phyloP scores from a whole-genome alignment of 345 rosid genomes.

The Viola odorata region DNA sequence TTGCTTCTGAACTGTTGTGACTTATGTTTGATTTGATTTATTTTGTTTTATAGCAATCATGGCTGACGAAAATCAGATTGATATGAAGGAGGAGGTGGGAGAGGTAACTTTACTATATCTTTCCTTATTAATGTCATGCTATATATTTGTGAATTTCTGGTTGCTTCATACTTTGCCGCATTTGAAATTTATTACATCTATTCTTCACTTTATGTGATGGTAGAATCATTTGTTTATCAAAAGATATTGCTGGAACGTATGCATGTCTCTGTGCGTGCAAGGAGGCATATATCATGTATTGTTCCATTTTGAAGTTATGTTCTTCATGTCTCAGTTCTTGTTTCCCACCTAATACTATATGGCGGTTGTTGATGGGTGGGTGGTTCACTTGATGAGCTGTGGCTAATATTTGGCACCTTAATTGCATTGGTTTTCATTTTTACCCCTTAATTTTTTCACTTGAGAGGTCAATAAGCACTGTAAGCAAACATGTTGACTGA shows the following conservation, averaged over 20 bases:
- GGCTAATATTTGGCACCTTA: not conserved
- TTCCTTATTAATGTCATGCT: not conserved
- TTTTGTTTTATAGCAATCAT: constrained; percentile 21
- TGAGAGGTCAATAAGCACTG: too few species aligned
- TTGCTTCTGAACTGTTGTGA: not conserved
- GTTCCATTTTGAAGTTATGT: not conserved
- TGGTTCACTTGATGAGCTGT: not conserved
- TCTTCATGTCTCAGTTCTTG: not conserved
- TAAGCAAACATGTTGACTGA: not conserved
- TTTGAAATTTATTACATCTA: not conserved
- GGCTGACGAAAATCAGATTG: constrained; percentile 42
- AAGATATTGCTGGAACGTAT: not conserved
- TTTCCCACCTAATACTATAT: not conserved
- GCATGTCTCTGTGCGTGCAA: not conserved
- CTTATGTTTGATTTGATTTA: not conserved
- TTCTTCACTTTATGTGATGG: not conserved
- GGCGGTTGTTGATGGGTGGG: not conserved
- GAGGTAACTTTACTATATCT: constrained; percentile 28
- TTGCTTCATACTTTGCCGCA: not conserved
- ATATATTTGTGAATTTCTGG: not conserved
- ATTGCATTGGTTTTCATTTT: not conserved
- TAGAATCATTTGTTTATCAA: not conserved
- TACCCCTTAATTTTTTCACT: too few species aligned
- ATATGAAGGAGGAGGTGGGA: constrained; percentile 48
- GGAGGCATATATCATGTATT: not conserved